Evolutionary conservation across 495 filamentous ascomycete genomes (phyloP).

Genomic region (Neurospora tetrasperma): DNA sequence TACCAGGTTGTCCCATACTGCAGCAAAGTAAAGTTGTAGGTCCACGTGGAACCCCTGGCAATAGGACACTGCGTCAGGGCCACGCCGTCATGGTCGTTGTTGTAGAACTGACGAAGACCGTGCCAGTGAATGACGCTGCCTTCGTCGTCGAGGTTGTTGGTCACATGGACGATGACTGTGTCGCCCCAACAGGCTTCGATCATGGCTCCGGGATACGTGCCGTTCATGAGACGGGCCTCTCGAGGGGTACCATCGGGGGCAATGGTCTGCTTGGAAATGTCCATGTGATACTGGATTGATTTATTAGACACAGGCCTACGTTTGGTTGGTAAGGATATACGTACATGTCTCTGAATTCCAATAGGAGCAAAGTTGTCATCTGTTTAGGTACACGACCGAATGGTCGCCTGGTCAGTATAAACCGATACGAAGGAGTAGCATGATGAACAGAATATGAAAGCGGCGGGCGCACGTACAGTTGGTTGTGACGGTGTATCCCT

Average conservation of each 20-base stretch:
- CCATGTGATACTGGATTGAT: slow-evolving; percentile 20
- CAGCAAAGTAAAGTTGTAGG: slow-evolving; percentile 35
- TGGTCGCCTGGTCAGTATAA: background rate
- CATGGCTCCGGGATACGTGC: slow-evolving; percentile 34
- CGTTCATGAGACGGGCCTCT: slow-evolving; percentile 22
- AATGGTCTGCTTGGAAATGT: slow-evolving; percentile 16
- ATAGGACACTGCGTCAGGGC: slow-evolving; percentile 40
- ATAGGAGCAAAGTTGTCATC: slow-evolving; percentile 1
- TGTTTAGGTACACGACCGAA: background rate
- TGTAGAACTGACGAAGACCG: slow-evolving; percentile 31
- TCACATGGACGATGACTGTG: slow-evolving; percentile 40
- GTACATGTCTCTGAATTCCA: slow-evolving; percentile 1
- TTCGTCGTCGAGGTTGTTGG: slow-evolving; percentile 30
- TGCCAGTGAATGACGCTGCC: slow-evolving; percentile 42
- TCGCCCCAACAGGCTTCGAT: slow-evolving; percentile 51
- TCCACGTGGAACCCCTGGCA: slow-evolving; percentile 28
- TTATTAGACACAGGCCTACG: background rate
- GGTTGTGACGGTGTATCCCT: slow-evolving; percentile 2
- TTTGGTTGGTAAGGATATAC: background rate
- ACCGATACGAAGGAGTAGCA: background rate
- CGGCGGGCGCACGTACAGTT: background rate
- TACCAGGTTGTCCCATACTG: slow-evolving; percentile 47
- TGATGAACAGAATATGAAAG: background rate
- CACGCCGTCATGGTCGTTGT: slow-evolving; percentile 29
- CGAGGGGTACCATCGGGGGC: slow-evolving; percentile 30